Evolutionary conservation across 2,329 filamentous ascomycete genomes (phyloP).

Genomic region (Coniochaeta ligniaria): DNA sequence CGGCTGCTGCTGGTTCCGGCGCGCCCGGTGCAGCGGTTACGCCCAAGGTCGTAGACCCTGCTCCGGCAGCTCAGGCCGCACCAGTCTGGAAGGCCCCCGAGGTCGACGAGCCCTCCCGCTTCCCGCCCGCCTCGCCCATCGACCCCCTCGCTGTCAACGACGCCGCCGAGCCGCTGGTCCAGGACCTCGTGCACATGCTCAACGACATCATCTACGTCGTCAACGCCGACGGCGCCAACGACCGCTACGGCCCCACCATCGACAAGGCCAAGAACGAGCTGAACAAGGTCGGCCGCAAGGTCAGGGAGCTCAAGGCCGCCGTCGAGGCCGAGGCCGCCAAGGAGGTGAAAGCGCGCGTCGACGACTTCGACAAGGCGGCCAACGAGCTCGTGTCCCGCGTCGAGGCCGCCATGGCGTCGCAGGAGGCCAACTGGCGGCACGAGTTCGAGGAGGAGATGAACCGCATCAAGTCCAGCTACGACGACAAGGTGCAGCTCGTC

Average conservation of each 20-base stretch:
- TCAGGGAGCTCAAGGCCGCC: conserved; percentile 63
- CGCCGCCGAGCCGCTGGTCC: conserved; percentile 78
- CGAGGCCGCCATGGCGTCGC: conserved; percentile 71
- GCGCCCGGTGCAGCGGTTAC: conserved; percentile 12
- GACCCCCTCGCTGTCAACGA: conserved; percentile 70
- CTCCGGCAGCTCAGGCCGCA: conserved; percentile 12
- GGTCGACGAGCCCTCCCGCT: conserved; percentile 58
- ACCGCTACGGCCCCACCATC: conserved; percentile 72
- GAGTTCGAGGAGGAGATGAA: conserved; percentile 86
- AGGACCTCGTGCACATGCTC: conserved; percentile 89
- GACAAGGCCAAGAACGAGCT: conserved; percentile 81
- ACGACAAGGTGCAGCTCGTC: conserved; percentile 71
- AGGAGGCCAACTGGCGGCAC: conserved; percentile 75
- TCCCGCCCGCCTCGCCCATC: conserved; percentile 61
- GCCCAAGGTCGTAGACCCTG: conserved; percentile 12
- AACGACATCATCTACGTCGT: conserved; percentile 94
- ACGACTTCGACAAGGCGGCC: conserved; percentile 80
- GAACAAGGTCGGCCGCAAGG: conserved; percentile 68
- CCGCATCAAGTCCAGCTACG: conserved; percentile 69
- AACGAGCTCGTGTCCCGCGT: conserved; percentile 84
- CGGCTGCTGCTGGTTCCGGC: conserved; percentile 16
- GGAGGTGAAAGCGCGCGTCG: conserved; percentile 63
- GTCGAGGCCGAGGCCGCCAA: conserved; percentile 65
- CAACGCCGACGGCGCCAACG: conserved; percentile 74
- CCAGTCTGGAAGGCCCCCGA: conserved; percentile 45